Percentiles rank a stretch among this genome's conserved stretches.
Conservation (phyloP, 1,139 yeast species). For the Kurtzmaniella natalensis region DNA sequence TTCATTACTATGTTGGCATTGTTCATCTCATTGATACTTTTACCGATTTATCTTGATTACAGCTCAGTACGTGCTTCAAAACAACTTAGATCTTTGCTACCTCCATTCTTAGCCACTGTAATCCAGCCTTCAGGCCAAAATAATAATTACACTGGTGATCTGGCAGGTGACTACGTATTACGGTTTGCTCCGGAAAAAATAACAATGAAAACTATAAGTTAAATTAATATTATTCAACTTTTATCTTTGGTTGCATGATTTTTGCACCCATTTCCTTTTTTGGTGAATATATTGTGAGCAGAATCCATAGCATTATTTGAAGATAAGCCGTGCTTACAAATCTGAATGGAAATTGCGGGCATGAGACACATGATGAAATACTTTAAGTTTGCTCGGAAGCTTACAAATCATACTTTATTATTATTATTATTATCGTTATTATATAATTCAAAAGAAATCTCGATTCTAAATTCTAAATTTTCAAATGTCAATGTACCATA, state of each 20-base stretch:
- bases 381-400: no score
- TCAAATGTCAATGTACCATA: no score
- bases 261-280: neutral
- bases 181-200: constrained; percentile 15
- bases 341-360: no score
- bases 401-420: no score
- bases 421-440: no score
- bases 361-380: no score
- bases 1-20: constrained; percentile 16
- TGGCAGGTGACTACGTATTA: constrained; percentile 20
- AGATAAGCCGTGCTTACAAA: no score
- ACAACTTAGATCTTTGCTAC: constrained; percentile 14
- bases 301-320: no score
- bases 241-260: neutral
- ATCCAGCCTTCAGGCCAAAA: constrained; percentile 55
- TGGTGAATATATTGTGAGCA: neutral
- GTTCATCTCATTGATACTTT: constrained; percentile 17
- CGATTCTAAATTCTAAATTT: no score
- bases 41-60: constrained; percentile 24
- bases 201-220: constrained; percentile 7
- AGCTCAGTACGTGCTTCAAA: constrained; percentile 22
- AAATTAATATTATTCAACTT: constrained; percentile 3
- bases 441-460: no score
- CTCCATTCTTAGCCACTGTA: constrained; percentile 27
- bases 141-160: constrained; percentile 59